phyloP scores from a whole-genome alignment of 345 rosid species.

The Ceriops tagal region DNA sequence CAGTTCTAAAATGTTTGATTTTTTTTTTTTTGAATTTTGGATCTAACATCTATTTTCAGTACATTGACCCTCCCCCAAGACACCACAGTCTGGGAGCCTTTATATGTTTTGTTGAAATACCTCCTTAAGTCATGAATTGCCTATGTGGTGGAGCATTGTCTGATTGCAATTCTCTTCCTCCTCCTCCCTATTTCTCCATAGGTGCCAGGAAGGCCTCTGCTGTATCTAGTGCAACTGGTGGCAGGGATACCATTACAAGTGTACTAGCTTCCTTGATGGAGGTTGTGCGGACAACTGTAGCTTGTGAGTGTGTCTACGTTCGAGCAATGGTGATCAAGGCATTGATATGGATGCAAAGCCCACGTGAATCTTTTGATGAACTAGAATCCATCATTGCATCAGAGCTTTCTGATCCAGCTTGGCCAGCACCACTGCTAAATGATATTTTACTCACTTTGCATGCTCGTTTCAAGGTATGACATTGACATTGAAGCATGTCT shows the following conservation, averaged over 20 bases:
- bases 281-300: conserved; percentile 98
- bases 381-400: conserved; percentile 93
- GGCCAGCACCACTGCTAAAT: conserved; percentile 92
- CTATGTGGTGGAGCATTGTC: background rate
- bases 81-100: background rate
- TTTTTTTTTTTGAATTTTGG: too few species aligned
- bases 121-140: background rate
- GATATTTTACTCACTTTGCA: conserved; percentile 94
- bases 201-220: conserved; percentile 66
- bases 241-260: conserved; percentile 88
- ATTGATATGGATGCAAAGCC: conserved; percentile 99
- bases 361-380: conserved; percentile 89
- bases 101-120: background rate
- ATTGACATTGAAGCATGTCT: background rate
- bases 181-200: conserved; percentile 24
- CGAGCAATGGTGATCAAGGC: conserved; percentile 99
- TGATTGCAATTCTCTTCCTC: conserved; percentile 3
- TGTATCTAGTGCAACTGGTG: conserved; percentile 56
- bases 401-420: conserved; percentile 96
- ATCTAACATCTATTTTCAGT: too few species aligned
- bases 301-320: conserved; percentile 97
- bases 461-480: conserved; percentile 96
- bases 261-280: conserved; percentile 93
- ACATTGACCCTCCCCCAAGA: too few species aligned
- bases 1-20: too few species aligned